Evolutionary conservation across 2,329 filamentous ascomycete species (phyloP), one percentile per base, ranked within the genome.

Genomic region (Zopfia rhizophila): DNA sequence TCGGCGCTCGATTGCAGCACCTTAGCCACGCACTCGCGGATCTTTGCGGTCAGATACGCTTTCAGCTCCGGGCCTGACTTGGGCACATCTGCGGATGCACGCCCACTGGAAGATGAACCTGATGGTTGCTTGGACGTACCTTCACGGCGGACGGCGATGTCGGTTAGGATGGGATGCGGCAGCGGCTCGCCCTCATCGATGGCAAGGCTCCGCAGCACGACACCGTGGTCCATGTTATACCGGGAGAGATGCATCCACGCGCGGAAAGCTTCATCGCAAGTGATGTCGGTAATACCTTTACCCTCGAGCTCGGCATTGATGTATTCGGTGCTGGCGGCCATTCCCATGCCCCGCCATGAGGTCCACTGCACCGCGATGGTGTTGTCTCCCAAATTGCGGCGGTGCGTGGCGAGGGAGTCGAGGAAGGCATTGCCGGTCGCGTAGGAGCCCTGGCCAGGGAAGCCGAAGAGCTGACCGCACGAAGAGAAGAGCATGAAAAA

Each of bases 241-340:
- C 60, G 58, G 10, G 53, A 55, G 4, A 75, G 28, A 42, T 75
- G 59, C 22, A 68, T 55, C 74, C 75, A 78, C 3, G 75, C 75
- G 3, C 56, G 60, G 55, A 78, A 77, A 0, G 61, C 76, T 40
- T 78, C 75, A 2, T 75, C 65, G 7, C 56, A 49, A 0, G 65
- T 72, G 32, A 79, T 66, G 33, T 72, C 71, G 1, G 73, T 75
- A 37, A 79, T 73, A 3, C 75, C 75, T 48, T 72, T 75, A 42
- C 54, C 64, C 13, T 68, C 56, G 4, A 78, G 55, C 51, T 78
- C 76, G 0, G 68, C 63, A n/a, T 61, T 60, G 14, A 78, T 56
- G 48, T 74, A 74, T 10, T 72, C 71, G 0, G 69, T 66, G 32
- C 58, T 55, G 6, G 61, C 61, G 0, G 66, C 72, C 61, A 78